Base-by-base conservation (phyloP, 2,329 filamentous ascomycete species). In the Pseudogymnoascus sp. region DNA sequence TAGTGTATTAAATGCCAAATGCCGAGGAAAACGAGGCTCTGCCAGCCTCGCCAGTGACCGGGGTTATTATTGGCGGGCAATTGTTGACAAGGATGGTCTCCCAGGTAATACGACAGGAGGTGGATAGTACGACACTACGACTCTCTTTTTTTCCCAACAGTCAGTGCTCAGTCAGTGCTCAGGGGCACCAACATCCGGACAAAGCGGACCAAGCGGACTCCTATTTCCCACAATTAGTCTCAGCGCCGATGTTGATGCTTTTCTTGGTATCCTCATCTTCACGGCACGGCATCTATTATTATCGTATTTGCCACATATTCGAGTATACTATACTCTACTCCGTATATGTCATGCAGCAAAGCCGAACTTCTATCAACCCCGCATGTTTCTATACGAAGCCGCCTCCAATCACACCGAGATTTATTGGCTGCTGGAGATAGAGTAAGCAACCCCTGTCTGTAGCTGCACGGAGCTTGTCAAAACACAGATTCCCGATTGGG, bases 1-100 rank as follows among this genome's bases (percentile, higher is more conserved):
- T 48, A 48, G 21, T 25, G 37, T 41, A 10, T 2, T 3, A n/a
- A 10, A 6, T 16, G 7, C n/a, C 1, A 51, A 51, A n/a, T 51
- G 45, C 45, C 13, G 45, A 51, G 45, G 45, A 51, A 28, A 51
- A 51, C 45, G 45, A 51, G 45, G 45, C 45, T 51, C 45, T 51
- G 45, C 45, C 45, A 51, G 45, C 45, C 45, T 51, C 45, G 45
- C 14, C 14, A n/a, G 2, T 51, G 23, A 51, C 45, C 23, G 14
- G 45, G 45, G 45, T 51, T 51, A 1, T 28, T 6, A 51, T 51
- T 51, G 21, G 45, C 2, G 45, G 41, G 45, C 6, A 28, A n/a
- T 51, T 51, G 14, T 51, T 51, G 45, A 28, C 45, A 51, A 10
- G 45, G 45, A 51, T 51, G 45, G 2, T 28, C 45, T 51, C 23